These are phyloP conservation scores for Takakia lepidozioides DNA, from an alignment of 225 moss, liverwort and hornwort species.

Conservation along the genomic window DNA sequence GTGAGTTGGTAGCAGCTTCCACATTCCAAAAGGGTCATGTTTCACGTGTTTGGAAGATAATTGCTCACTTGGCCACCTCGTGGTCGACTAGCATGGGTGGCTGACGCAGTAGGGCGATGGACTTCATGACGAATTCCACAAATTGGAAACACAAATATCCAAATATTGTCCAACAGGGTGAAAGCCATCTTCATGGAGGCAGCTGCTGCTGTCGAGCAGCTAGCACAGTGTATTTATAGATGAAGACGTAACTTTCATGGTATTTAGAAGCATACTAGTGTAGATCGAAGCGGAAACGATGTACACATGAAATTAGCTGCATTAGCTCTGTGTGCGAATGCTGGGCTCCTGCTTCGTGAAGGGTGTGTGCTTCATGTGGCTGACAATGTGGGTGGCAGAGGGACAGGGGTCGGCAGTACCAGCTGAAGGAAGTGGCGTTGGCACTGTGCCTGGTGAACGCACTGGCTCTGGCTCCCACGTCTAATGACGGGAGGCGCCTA, in stretches of 20 bases:
- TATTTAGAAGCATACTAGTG: too few relatives aligned
- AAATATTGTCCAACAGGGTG: too few relatives aligned
- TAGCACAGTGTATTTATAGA: too few relatives aligned
- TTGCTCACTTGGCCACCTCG: conserved; percentile 9
- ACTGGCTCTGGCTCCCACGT: conserved; percentile 10
- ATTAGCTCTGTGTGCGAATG: too few relatives aligned
- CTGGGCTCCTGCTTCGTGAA: too few relatives aligned
- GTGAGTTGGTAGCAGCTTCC: not conserved
- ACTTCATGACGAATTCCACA: conserved; percentile 20
- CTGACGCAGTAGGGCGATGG: conserved; percentile 19
- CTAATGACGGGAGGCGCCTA: conserved; percentile 10
- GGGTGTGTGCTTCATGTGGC: too few relatives aligned
- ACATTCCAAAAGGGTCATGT: not conserved
- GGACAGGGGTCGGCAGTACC: conserved; percentile 6
- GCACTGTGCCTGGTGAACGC: conserved; percentile 11
- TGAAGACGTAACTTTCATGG: too few relatives aligned
- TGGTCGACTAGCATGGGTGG: conserved; percentile 22
- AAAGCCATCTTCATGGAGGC: too few relatives aligned
- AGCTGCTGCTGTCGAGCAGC: too few relatives aligned
- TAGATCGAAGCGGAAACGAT: too few relatives aligned
- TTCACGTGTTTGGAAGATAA: not conserved
- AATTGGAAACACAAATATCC: not conserved
- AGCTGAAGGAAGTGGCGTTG: conserved; percentile 11
- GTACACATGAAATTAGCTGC: too few relatives aligned
- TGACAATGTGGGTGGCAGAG: conserved; percentile 6